Evolutionary conservation across 2,329 filamentous ascomycete species (phyloP), one percentile per base, ranked within the genome.

Genomic region (Colletotrichum sp.): DNA sequence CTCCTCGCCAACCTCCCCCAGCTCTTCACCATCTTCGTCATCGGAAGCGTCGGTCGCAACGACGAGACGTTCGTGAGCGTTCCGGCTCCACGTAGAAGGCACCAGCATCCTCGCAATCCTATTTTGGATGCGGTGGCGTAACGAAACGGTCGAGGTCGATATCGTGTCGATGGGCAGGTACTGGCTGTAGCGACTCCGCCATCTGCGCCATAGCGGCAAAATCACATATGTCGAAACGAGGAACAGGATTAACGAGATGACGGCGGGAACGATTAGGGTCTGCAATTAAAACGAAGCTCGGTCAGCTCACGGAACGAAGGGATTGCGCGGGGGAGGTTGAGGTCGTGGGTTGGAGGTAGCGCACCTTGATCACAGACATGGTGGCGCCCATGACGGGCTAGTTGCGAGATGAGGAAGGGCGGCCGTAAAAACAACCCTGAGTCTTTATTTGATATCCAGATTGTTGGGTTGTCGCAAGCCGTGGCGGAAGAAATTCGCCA

Each of bases 131-230:
- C 90, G 87, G 64, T 89, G 85, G 32, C 92, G 89, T 28, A 92
- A 79, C 77, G 91, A 86, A 9, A 86, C 85, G 8, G 90, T 93
- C 67, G 89, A 89, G 67, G 87, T 90, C 26, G 91, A 90, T 76
- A 94, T 91, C 36, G 89, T 87, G 77, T 94, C 90, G 78, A 95
- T 85, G 1, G 94, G 94, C 3, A 95, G 90, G 81, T 96, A 96
- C 76, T 95, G 92, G 81, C 92, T 90, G 83, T 95, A 95, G 76
- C 93, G 92, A 79, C 89, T 90, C 78, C 91, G 92, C 84, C 95
- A 94, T 72, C 89, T 90, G 64, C 91, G 92, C 90, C 94, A 94
- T 75, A 94, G 82, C 3, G 94, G 94, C 30, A 95, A 81, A 76
- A 95, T 80, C 79, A 93, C 85, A 83, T 92, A 94, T 72, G 91